Conservation (phyloP, 805 yeast species). For the Nakazawaea wickerhamii region DNA sequence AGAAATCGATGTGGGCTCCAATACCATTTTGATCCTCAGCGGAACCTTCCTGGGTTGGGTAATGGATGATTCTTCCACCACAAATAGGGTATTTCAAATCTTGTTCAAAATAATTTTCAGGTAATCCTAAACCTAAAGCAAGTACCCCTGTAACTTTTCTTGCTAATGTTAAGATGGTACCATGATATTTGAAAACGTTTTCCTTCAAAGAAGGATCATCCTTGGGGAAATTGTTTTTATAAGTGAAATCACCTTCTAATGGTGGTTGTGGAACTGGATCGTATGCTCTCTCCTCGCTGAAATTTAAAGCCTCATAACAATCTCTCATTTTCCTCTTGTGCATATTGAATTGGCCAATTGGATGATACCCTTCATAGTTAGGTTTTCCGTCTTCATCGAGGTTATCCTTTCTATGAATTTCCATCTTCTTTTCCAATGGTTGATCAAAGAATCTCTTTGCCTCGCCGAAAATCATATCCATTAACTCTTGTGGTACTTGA, state of each 20-base stretch:
- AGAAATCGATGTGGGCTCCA: constrained; percentile 36
- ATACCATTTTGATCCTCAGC: constrained; percentile 28
- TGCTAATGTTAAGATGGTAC: constrained; percentile 20
- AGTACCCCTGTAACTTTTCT: constrained; percentile 22
- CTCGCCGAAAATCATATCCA: constrained; percentile 19
- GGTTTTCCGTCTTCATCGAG: constrained; percentile 20
- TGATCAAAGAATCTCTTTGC: constrained; percentile 24
- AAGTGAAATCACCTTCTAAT: constrained; percentile 19
- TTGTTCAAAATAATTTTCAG: constrained; percentile 23
- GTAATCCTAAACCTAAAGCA: constrained; percentile 26
- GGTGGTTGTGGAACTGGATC: constrained; percentile 20
- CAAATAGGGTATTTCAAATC: constrained; percentile 23
- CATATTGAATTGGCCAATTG: constrained; percentile 20
- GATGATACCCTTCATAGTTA: constrained; percentile 24
- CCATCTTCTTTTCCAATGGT: constrained; percentile 19
- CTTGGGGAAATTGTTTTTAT: constrained; percentile 25
- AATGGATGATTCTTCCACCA: constrained; percentile 29
- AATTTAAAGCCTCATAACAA: constrained; percentile 30
- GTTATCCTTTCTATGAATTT: constrained; percentile 19
- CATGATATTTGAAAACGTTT: constrained; percentile 20
- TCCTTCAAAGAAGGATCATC: constrained; percentile 21
- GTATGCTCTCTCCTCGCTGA: constrained; percentile 22
- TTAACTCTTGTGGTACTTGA: constrained; percentile 20
- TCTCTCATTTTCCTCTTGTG: constrained; percentile 19
- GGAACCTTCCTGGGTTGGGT: constrained; percentile 25